These are phyloP conservation scores for Cajanus cajan DNA, from an alignment of 306 rosid species.

Conservation along the genomic window DNA sequence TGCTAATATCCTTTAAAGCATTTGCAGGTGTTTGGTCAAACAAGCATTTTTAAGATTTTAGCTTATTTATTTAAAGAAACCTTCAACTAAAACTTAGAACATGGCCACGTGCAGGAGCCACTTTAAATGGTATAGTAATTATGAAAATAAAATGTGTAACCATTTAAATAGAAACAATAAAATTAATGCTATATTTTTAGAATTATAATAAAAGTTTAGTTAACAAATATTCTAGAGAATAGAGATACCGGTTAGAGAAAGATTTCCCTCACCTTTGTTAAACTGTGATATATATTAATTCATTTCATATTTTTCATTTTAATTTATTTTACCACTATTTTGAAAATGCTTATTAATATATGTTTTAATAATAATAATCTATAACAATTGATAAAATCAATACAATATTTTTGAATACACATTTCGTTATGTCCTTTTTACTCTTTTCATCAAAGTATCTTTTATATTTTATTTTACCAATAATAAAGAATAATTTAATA, in stretches of 20 bases:
- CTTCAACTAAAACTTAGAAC: constrained; percentile 11
- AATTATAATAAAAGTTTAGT: neutral
- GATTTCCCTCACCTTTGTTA: neutral
- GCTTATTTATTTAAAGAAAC: neutral
- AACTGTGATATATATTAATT: neutral
- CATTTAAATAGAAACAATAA: neutral
- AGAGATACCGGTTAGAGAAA: neutral
- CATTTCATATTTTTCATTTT: neutral
- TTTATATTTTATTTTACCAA: too few relatives aligned
- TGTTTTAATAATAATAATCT: too few relatives aligned
- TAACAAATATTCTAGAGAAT: neutral
- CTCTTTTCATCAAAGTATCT: too few relatives aligned
- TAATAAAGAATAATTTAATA: too few relatives aligned
- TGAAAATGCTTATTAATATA: neutral
- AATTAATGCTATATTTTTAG: neutral
- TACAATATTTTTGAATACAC: too few relatives aligned
- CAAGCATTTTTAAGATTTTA: neutral
- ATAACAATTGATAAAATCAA: too few relatives aligned
- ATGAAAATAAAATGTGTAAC: constrained; percentile 11
- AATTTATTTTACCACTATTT: neutral
- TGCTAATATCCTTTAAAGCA: neutral
- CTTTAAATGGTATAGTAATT: constrained; percentile 9
- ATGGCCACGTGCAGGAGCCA: constrained; percentile 44
- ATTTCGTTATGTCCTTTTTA: too few relatives aligned
- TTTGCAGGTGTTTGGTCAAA: neutral